Percentiles rank a stretch among this genome's conserved stretches.
phyloP scores from a whole-genome alignment of 306 rosid genomes.

The Prinsepia uniflora region DNA sequence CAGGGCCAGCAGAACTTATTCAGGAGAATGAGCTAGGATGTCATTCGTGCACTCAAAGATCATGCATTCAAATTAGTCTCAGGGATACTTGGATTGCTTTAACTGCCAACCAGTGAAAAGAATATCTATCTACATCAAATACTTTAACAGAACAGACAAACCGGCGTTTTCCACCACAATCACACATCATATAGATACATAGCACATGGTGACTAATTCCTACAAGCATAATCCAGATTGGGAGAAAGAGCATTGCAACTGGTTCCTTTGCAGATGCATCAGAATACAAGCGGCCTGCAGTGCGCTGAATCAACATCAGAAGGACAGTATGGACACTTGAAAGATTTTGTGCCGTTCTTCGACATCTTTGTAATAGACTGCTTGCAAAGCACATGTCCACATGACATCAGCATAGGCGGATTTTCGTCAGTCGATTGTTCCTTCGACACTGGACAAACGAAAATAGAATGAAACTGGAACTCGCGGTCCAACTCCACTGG shows the following conservation, averaged over 20 bases:
- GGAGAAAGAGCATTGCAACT: constrained; percentile 25
- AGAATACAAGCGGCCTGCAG: constrained; percentile 59
- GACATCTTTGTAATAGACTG: constrained; percentile 92
- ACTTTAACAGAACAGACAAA: constrained; percentile 30
- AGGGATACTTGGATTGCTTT: constrained; percentile 2
- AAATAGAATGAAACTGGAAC: constrained; percentile 88
- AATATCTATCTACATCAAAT: constrained; percentile 60
- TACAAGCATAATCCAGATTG: constrained; percentile 38
- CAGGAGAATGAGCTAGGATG: background rate
- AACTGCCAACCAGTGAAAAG: constrained; percentile 34
- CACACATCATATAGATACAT: constrained; percentile 29
- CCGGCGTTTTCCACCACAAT: constrained; percentile 28
- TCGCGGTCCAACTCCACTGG: constrained; percentile 72
- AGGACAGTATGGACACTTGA: constrained; percentile 90
- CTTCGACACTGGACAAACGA: constrained; percentile 95
- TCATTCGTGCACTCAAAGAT: background rate
- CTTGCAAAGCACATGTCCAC: constrained; percentile 95
- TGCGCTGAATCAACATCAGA: constrained; percentile 51
- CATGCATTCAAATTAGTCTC: constrained; percentile 6
- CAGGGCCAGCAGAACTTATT: background rate
- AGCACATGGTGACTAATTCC: constrained; percentile 23
- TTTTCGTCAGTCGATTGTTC: constrained; percentile 83
- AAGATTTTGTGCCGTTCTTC: constrained; percentile 64
- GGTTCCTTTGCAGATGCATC: constrained; percentile 28
- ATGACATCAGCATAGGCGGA: constrained; percentile 85